Percentiles rank a stretch among this genome's conserved stretches.
Evolutionary conservation across 257 asterid species (phyloP).

Genomic region (Gentiana dahurica): DNA sequence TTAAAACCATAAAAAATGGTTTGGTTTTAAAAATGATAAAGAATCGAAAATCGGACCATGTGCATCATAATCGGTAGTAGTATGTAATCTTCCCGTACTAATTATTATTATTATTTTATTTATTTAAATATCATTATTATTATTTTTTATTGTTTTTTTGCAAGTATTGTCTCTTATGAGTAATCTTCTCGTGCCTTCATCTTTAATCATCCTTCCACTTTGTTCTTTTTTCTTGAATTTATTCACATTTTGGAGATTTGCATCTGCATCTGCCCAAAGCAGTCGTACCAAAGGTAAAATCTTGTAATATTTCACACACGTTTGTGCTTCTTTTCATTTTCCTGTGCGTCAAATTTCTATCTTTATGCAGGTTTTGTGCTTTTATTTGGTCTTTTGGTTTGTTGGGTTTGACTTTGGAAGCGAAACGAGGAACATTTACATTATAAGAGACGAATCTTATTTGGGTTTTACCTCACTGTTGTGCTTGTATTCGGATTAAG

Average conservation of each 20-base stretch:
- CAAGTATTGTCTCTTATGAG: no score
- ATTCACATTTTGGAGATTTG: slow-evolving; percentile 2
- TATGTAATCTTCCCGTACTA: no score
- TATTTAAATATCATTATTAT: no score
- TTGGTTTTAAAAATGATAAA: no score
- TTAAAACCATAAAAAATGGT: no score
- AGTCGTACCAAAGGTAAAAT: slow-evolving; percentile 4
- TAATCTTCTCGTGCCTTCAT: background rate
- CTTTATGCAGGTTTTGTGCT: background rate
- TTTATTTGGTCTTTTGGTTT: background rate
- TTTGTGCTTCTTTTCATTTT: background rate
- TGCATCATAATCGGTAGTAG: no score
- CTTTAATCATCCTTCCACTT: slow-evolving; percentile 7
- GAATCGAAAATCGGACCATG: no score
- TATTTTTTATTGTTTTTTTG: no score
- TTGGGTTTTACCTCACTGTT: slow-evolving; percentile 4
- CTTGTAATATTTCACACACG: background rate
- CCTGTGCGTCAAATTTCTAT: background rate
- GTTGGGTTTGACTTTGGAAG: slow-evolving; percentile 7
- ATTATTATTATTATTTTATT: no score
- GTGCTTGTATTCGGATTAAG: slow-evolving; percentile 1
- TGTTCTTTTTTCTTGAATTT: slow-evolving; percentile 4
- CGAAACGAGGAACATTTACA: slow-evolving; percentile 10
- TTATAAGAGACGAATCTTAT: background rate
- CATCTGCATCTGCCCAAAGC: background rate